phyloP scores from a whole-genome alignment of 495 filamentous ascomycete genomes.

The Penicillium malachiteum region DNA sequence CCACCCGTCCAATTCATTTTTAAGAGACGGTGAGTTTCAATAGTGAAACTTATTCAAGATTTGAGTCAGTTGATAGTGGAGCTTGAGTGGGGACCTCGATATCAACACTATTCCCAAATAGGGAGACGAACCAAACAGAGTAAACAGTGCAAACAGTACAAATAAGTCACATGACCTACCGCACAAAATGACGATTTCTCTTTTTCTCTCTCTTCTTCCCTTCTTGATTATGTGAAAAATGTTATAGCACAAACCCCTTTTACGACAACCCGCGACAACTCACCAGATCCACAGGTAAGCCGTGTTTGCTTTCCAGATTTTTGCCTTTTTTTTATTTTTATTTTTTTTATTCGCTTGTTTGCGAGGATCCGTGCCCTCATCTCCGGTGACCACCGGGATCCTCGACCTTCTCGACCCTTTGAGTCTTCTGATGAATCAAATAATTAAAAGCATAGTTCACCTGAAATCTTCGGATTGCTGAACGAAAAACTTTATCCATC shows the following conservation, averaged over 20 bases:
- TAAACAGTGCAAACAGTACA: slow-evolving; percentile 14
- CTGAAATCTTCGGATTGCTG: slow-evolving; percentile 49
- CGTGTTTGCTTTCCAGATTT: slow-evolving; percentile 3
- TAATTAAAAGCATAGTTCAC: slow-evolving; percentile 52
- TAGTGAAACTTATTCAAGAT: too few species aligned
- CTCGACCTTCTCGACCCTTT: background rate
- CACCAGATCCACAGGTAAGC: slow-evolving; percentile 8
- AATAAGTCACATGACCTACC: slow-evolving; percentile 18
- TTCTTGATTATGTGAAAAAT: background rate
- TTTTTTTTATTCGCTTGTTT: slow-evolving; percentile 2
- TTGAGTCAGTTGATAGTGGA: too few species aligned
- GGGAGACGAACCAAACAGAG: background rate
- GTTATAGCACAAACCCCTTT: background rate
- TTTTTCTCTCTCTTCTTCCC: slow-evolving; percentile 3
- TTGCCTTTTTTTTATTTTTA: background rate
- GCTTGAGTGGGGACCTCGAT: too few species aligned
- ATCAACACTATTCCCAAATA: background rate
- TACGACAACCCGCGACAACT: background rate
- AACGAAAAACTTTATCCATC: slow-evolving; percentile 52
- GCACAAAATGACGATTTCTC: slow-evolving; percentile 15
- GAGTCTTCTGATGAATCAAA: slow-evolving; percentile 45
- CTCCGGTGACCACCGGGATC: too few species aligned
- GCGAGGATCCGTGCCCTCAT: slow-evolving; percentile 2
- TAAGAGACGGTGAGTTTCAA: too few species aligned
- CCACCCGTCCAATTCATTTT: slow-evolving; percentile 50